Evolutionary conservation across 2,329 filamentous ascomycete genomes (phyloP), one percentile per base, ranked within the genome.

Genomic region (Alternaria solani): DNA sequence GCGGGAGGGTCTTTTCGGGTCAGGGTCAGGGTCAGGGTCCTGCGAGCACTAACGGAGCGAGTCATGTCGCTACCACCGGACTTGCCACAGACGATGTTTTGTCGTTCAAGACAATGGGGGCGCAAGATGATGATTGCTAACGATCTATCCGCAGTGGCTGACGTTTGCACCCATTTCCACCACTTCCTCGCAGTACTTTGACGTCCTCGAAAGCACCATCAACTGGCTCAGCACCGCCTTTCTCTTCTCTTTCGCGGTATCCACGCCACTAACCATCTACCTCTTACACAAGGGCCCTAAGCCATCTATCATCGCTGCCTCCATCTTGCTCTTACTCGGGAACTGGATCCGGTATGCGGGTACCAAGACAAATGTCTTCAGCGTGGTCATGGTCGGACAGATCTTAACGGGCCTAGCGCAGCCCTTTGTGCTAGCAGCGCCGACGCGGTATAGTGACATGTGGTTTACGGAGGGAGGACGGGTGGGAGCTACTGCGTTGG

Each of bases 141-240:
- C 32, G 14, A 36, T 36, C 14, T 11, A 18, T 1, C 4, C 14
- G 16, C 67, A 93, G 92, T 98, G 94, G 94, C 87, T 98, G 69
- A 95, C 93, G 7, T 97, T 93, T 78, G 91, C 94, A 2, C 91
- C 94, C 41, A 89, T 97, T 32, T 92, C 92, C 2, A 86, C 86
- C 34, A 87, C 89, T 23, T 86, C 92, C 1, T 88, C 93, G 0
- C 69, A 83, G 25, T 97, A 93, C 81, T 98, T 96, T 75, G 68
- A 81, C 52, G 91, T 94, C 12, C 85, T 85, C 34, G 89, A 94
- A 72, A 89, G 87, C 16, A 86, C 87, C 32, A 90, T 98, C 80
- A 98, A 98, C 80, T 98, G 95, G 95, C 85, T 97, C 64, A 93
- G 90, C 73, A 98, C 91, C 0, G 89, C 85, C 39, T 97, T 96